These are phyloP conservation scores for Podaxis sp. DNA, from an alignment of 768 basidiomycete genomes.

Conservation along the genomic window DNA sequence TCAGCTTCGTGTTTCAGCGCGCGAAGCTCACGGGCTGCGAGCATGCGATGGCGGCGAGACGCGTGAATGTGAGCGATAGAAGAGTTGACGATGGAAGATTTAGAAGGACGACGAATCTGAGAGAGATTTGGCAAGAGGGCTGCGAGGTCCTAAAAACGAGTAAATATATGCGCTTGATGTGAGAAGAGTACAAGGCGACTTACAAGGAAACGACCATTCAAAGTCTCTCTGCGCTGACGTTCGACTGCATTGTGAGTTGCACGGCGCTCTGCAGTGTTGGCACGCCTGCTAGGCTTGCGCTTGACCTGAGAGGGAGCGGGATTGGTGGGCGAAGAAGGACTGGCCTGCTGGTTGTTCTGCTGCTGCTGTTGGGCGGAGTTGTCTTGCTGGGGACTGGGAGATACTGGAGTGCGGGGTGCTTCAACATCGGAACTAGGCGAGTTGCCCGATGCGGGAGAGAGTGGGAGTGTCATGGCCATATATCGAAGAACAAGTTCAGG, in stretches of 20 bases:
- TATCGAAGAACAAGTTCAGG: conserved; percentile 12
- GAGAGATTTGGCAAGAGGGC: conserved; percentile 88
- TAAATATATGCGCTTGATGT: conserved; percentile 2
- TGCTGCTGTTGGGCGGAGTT: conserved; percentile 5
- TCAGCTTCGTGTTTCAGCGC: conserved; percentile 79
- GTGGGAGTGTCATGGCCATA: conserved; percentile 12
- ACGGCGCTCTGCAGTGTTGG: conserved; percentile 95
- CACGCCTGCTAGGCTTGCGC: conserved; percentile 83
- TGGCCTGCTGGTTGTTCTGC: conserved; percentile 12
- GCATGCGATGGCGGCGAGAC: conserved; percentile 74
- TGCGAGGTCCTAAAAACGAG: conserved; percentile 65
- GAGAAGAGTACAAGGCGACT: conserved; percentile 22
- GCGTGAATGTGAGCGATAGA: conserved; percentile 87
- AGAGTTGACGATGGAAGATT: conserved; percentile 95
- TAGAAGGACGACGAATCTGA: conserved; percentile 90
- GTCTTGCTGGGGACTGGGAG: conserved; percentile 24
- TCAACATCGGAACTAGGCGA: conserved; percentile 27
- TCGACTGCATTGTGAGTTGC: conserved; percentile 98
- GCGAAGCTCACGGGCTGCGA: conserved; percentile 82
- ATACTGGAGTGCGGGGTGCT: conserved; percentile 47
- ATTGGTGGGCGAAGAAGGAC: conserved; percentile 17
- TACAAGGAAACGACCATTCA: conserved; percentile 90
- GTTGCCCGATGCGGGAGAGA: conserved; percentile 11
- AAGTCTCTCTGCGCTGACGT: conserved; percentile 86
- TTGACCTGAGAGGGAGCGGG: conserved; percentile 44